Evolutionary conservation across 2,329 filamentous ascomycete species (phyloP).

Genomic region (Fusarium transvaalense): DNA sequence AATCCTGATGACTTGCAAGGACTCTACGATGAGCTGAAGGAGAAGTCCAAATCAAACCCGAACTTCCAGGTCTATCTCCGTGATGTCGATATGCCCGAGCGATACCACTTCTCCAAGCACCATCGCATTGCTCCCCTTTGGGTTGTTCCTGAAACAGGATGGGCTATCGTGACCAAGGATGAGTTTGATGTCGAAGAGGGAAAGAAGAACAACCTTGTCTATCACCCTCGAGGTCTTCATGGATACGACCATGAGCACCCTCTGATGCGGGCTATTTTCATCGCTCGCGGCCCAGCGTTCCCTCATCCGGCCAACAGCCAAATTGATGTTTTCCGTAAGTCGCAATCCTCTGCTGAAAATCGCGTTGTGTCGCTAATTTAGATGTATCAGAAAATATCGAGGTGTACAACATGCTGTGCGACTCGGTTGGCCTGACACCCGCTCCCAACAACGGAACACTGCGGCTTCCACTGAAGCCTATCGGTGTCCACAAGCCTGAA

Average conservation of each 20-base stretch:
- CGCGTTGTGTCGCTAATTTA: constrained; percentile 44
- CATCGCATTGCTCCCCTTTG: constrained; percentile 92
- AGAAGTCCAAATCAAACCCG: constrained; percentile 70
- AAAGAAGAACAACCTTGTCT: constrained; percentile 72
- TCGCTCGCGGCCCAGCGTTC: constrained; percentile 92
- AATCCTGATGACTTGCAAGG: constrained; percentile 72
- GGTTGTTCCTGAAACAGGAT: constrained; percentile 92
- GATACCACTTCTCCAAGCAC: constrained; percentile 92
- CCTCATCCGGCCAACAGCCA: constrained; percentile 85
- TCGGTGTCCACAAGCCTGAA: constrained; percentile 71
- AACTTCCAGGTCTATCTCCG: constrained; percentile 89
- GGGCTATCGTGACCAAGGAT: constrained; percentile 85
- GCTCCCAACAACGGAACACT: constrained; percentile 90
- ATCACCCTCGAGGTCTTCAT: constrained; percentile 87
- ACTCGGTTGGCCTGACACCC: constrained; percentile 81
- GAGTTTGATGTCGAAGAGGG: constrained; percentile 81
- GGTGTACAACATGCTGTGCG: constrained; percentile 94
- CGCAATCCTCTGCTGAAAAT: background rate
- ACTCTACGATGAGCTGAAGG: constrained; percentile 73
- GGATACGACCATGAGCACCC: constrained; percentile 96
- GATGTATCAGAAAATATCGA: constrained; percentile 90
- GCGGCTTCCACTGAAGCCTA: constrained; percentile 73
- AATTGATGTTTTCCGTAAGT: constrained; percentile 85
- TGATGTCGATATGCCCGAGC: constrained; percentile 88
- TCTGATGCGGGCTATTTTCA: constrained; percentile 95